Base-by-base conservation (phyloP, 371 early-diverging fungal genomes). In the Thermomucor indicae-seudaticae region DNA sequence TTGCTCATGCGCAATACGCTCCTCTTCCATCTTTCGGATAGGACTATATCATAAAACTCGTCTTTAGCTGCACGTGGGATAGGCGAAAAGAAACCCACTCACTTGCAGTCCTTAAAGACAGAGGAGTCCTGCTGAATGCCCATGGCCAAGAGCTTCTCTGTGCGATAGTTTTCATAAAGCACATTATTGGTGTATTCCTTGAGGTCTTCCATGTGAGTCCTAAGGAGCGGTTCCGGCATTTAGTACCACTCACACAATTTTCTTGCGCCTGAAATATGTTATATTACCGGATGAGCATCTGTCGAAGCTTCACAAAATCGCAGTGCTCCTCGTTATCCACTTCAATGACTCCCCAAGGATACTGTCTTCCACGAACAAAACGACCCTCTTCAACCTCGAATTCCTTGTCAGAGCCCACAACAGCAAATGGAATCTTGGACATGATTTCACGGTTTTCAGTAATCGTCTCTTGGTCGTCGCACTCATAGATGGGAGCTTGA, bases 321-420 rank as follows among this genome's bases (percentile, higher is more conserved):
- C 84, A 85, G 57, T 90, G 88, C 24, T 90, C 88, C 65, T 90
- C 88, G 59, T 88, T 89, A 60, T 96, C 95, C 14, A 96, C 93
- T 66, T 93, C 92, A 54, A 97, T 90, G 22, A 90, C 81, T 49
- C 97, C 97, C 97, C 97, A 97, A 25, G 92, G 91, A 72, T 96
- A 97, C 64, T 85, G 75, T 51, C 97, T 81, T 29, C 95, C 97
- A 49, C 97, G 90, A 38, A 95, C 92, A 50, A 81, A 84, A 49
- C 89, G 88, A 34, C 96, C 92, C 49, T 86, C 86, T 16, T 80
- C 67, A 6, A 83, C 74, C 39, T 89, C 90, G 30, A 95, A 85
- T 53, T 89, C 88, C 58, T 86, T 85, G 62, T 91, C 92, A 55
- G 92, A 89, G 11, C 99, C 99, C 43, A 98, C 91, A 54, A 98